These are phyloP conservation scores for Polytrichum commune DNA, from an alignment of 225 moss, liverwort and hornwort species.

Conservation along the genomic window DNA sequence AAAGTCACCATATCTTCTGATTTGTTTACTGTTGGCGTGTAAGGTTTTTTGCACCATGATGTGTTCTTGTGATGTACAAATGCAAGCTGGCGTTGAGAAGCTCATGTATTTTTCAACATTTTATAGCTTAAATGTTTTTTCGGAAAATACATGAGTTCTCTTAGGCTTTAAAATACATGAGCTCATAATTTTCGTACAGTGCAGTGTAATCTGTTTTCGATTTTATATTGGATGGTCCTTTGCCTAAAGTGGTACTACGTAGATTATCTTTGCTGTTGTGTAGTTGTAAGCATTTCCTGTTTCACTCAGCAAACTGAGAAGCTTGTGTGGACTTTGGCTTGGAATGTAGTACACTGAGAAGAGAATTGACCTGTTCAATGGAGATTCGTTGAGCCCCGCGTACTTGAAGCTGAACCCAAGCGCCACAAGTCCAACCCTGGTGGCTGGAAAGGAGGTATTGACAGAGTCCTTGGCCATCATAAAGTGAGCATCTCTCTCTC, in stretches of 20 bases:
- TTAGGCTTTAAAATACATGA: background rate
- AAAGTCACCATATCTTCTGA: no score
- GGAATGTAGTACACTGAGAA: slow-evolving; percentile 69
- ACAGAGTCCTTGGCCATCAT: slow-evolving; percentile 67
- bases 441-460: slow-evolving; percentile 45
- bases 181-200: background rate
- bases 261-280: background rate
- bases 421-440: slow-evolving; percentile 52
- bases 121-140: no score
- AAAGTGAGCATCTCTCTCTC: slow-evolving; percentile 22
- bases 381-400: slow-evolving; percentile 73
- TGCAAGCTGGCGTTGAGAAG: background rate
- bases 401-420: slow-evolving; percentile 70
- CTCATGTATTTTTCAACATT: no score
- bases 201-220: background rate
- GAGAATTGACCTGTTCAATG: slow-evolving; percentile 70
- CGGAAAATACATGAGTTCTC: no score
- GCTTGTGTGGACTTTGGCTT: background rate
- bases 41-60: background rate
- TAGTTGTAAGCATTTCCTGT: background rate
- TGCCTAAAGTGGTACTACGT: background rate
- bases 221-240: background rate
- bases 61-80: background rate
- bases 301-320: background rate
- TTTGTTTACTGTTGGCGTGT: no score